These are phyloP conservation scores for Ganoderma multipileum DNA, from an alignment of 1,284 basidiomycete species.

Conservation along the genomic window DNA sequence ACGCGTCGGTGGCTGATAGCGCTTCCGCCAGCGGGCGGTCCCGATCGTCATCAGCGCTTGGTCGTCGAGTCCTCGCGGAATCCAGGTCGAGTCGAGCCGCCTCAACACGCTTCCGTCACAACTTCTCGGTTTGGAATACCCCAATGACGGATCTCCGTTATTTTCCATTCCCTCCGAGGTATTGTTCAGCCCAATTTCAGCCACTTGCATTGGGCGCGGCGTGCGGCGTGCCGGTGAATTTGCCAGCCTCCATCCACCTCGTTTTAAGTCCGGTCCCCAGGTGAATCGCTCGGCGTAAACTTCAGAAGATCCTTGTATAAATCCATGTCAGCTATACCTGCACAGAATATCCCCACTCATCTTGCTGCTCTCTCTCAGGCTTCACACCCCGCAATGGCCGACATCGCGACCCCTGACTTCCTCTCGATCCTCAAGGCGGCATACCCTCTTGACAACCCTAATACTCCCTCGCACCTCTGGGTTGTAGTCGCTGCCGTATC, in stretches of 20 bases:
- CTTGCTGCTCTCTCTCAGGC: background rate
- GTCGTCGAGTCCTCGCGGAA: background rate
- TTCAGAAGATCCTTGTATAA: background rate
- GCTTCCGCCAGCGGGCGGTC: background rate
- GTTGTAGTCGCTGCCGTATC: conserved; percentile 60
- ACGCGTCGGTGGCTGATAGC: conserved; percentile 34
- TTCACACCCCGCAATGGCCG: conserved; percentile 30
- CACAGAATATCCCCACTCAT: background rate
- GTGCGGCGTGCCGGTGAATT: no score
- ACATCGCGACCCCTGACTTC: conserved; percentile 33
- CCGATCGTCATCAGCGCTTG: no score
- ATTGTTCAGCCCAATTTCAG: background rate
- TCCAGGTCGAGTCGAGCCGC: background rate
- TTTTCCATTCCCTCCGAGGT: no score
- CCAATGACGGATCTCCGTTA: background rate
- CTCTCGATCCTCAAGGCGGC: conserved; percentile 37
- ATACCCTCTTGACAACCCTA: conserved; percentile 31
- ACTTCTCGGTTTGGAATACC: background rate
- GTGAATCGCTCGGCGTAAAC: background rate
- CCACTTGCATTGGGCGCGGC: background rate
- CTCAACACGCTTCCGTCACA: background rate
- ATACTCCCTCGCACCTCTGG: conserved; percentile 53
- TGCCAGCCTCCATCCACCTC: no score
- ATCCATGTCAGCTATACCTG: background rate
- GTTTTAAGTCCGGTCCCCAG: no score